Conservation (phyloP, 73 alveolate species). For the Paramecium biaurelia region DNA sequence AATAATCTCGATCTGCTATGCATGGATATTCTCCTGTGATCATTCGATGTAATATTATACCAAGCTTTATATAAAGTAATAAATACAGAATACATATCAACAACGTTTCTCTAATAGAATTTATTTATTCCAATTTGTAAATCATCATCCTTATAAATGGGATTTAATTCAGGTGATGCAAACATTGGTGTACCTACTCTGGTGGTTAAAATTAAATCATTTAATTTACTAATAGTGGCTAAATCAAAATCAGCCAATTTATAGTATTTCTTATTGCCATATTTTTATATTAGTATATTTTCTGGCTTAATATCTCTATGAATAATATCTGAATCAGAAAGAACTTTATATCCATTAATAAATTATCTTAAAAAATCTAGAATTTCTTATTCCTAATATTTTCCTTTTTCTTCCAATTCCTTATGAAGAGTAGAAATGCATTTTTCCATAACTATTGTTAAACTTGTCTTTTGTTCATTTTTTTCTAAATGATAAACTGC, state of each 20-base stretch:
- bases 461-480: not conserved
- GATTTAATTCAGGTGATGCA: not conserved
- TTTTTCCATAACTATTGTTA: not conserved
- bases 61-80: not conserved
- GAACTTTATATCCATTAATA: constrained; percentile 39
- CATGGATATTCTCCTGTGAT: not conserved
- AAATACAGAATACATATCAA: not conserved
- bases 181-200: not conserved
- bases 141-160: not conserved
- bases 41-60: not conserved
- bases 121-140: not conserved
- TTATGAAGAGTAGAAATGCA: not conserved
- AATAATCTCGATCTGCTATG: no score
- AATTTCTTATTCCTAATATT: not conserved
- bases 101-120: not conserved
- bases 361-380: not conserved
- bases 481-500: not conserved
- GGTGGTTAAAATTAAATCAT: not conserved
- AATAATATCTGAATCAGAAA: not conserved
- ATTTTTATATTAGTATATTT: not conserved
- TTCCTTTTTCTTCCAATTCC: not conserved
- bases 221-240: not conserved
- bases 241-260: not conserved
- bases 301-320: constrained; percentile 64
- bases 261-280: not conserved